Conservation (phyloP, 306 rosid genomes). For the Medicago arabica region DNA sequence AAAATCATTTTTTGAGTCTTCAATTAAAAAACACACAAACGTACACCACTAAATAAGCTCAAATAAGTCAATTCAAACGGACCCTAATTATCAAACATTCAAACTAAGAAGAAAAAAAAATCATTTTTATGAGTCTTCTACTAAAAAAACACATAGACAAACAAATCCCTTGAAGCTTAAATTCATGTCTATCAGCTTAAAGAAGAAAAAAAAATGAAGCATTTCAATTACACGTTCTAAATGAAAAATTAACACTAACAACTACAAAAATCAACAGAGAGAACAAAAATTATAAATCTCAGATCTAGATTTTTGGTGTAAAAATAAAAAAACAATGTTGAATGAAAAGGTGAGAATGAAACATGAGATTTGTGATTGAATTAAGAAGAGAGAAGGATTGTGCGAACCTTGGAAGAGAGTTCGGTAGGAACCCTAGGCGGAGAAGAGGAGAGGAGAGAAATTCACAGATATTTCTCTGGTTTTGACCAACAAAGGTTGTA, state of each 20-base stretch:
- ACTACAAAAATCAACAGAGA: background rate
- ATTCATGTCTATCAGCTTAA: background rate
- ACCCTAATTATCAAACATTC: background rate
- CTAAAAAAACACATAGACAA: constrained; percentile 2
- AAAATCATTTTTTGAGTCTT: background rate
- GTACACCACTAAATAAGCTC: too few relatives aligned
- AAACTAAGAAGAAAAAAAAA: background rate
- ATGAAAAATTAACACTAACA: constrained; percentile 19
- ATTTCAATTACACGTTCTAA: background rate
- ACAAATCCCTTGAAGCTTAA: background rate
- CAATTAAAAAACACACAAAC: background rate
- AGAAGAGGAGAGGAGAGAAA: constrained; percentile 33
- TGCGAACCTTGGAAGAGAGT: constrained; percentile 48
- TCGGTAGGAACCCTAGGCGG: constrained; percentile 55
- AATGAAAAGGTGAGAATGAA: background rate
- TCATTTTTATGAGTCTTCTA: background rate
- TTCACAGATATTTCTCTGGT: constrained; percentile 35
- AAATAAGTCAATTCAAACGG: too few relatives aligned
- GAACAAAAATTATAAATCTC: constrained; percentile 32
- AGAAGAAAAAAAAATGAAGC: background rate
- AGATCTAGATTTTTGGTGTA: constrained; percentile 34
- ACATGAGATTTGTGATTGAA: background rate
- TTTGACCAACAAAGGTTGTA: constrained; percentile 37
- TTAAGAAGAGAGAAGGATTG: constrained; percentile 6
- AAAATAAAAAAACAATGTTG: constrained; percentile 23